Evolutionary conservation across 495 filamentous ascomycete genomes (phyloP), one percentile per base, ranked within the genome.

Genomic region (Tetracladium marchalianum): DNA sequence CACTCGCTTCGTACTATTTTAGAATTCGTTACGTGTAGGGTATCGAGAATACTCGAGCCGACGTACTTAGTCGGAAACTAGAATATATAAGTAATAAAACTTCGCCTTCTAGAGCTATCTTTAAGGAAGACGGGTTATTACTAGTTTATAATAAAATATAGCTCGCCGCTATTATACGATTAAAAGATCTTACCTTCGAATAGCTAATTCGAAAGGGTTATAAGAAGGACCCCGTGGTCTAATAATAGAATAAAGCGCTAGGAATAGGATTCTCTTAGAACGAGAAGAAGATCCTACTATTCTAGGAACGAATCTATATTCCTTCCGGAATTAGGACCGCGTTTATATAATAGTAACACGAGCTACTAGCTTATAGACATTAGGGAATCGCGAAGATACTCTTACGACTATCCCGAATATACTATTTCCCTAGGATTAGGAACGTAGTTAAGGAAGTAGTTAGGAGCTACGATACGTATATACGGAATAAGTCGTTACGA

Each of bases 1-100:
- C 50, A 38, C 45, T 69, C 4, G 49, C 35, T 1, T 2, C 42
- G 19, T 66, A 61, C 41, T 53, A 67, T 33, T 66, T 66, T 35
- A 40, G 5, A 37, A 49, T 43, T 50, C 8, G 35, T 50, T 19
- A 24, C 11, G 10, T 41, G 32, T 12, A 8, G 43, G 39, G 39
- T 31, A 39, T 22, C 19, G 18, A 41, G 19, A 41, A 41, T 22
- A 13, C 27, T 44, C 35, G 27, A 40, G 31, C 16, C 33, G 51
- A 50, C 24, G 32, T 15, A 11, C 13, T 47, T n/a, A 49, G 31
- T 35, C 24, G 16, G 24, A 24, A 33, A 12, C 18, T 37, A 13
- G 13, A 34, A 8, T 41, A 49, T 34, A 31, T 31, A 35, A 31
- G 18, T 11, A 38, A 32, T 47, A 27, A 44, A 35, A 9, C 32